Conservation (phyloP, 2,329 filamentous ascomycete species). For the Paramyrothecium sp. region DNA sequence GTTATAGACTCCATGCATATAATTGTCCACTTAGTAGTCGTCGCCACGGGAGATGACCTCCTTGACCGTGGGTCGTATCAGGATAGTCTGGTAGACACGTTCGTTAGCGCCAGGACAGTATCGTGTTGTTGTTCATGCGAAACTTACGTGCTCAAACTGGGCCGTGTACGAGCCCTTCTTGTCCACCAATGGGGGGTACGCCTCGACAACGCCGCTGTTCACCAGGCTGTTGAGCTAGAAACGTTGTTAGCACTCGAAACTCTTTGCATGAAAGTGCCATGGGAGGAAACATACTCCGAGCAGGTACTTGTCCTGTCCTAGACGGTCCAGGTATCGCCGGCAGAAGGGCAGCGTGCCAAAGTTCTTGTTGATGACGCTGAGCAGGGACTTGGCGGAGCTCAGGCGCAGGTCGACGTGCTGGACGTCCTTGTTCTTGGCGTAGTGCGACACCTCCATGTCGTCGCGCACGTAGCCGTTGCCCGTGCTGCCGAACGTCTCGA, state of each 20-base stretch:
- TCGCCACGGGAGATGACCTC: constrained; percentile 85
- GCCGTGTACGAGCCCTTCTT: constrained; percentile 94
- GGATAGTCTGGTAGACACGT: constrained; percentile 57
- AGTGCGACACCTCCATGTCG: constrained; percentile 88
- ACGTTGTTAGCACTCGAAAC: neutral
- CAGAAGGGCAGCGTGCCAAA: constrained; percentile 93
- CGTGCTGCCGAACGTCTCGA: constrained; percentile 94
- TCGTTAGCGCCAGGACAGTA: constrained; percentile 7
- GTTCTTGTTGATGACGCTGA: constrained; percentile 93
- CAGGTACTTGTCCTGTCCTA: constrained; percentile 94
- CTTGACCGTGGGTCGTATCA: constrained; percentile 78
- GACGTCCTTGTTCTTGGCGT: constrained; percentile 72
- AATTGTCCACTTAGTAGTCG: constrained; percentile 60
- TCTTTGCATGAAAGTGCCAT: constrained; percentile 16
- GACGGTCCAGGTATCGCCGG: constrained; percentile 82
- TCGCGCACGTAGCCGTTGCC: constrained; percentile 86
- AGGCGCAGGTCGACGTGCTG: constrained; percentile 74
- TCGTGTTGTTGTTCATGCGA: neutral
- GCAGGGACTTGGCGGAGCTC: constrained; percentile 78
- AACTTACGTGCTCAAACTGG: constrained; percentile 88
- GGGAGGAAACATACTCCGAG: constrained; percentile 64
- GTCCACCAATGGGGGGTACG: constrained; percentile 86
- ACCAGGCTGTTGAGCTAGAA: constrained; percentile 81
- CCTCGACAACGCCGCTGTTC: constrained; percentile 78
- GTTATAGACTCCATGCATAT: neutral